Evolutionary conservation across 75 land plant genomes (phyloP), one percentile per base, ranked within the genome.

Genomic region (Picea sitchensis): DNA sequence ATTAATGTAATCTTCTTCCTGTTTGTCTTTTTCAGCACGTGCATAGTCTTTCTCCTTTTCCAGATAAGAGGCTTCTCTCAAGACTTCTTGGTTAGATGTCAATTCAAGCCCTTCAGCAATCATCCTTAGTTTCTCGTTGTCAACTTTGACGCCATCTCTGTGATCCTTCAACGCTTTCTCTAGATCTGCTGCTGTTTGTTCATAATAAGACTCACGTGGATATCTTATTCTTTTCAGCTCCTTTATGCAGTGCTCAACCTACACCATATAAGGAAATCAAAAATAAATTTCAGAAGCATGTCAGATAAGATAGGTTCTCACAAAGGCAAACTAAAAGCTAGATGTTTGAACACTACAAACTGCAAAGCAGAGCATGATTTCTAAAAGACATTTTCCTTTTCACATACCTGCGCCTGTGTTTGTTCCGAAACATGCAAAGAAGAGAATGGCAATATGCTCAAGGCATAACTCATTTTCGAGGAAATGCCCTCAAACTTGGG

Each of bases 171-270:
- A 65, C 65, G 80, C 65, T 15, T 41, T 72, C 64, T 80, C 83
- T 20, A 84, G 80, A 5, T 86, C 88, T 61, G 76, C 71, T 60
- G 84, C 60, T 65, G 75, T 54, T 8, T 74, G 56, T 59, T 82
- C 83, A 41, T 80, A 77, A n/a, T 30, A 75, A 58, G 61, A 58
- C 59, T 82, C 84, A n/a, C 62, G 57, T 21, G 30, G 15, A 32
- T 73, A 86, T 57, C 71, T 82, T 82, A 76, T 6, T 58, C 82
- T 82, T 65, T 81, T 69, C 32, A 86, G 80, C 63, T 82, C 88
- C 72, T 74, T 62, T 20, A 74, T 78, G 59, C 89, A 81, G 79
- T 75, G 88, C 54, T 79, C 88, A 61, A 87, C 80, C 88, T 87
- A 71, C 14, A 84, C 61, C 18, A 84, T 44, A 57, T 20, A 62